Base-by-base conservation (phyloP, 2,329 filamentous ascomycete genomes). In the Hymenoscyphus fraxineus region DNA sequence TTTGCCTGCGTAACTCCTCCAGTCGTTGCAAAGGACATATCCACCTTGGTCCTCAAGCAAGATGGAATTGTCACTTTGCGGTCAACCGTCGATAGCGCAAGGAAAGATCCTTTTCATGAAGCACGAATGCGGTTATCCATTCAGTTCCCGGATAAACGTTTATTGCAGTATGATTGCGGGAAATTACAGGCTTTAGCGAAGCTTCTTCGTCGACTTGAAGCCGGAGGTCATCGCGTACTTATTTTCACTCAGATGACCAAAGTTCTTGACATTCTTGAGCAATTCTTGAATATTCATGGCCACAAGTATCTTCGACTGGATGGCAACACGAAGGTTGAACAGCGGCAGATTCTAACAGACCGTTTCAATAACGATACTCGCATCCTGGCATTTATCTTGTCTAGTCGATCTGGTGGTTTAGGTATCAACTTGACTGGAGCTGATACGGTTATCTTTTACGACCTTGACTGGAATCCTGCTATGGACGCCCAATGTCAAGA, bases 201-300 rank as follows among this genome's bases (percentile, higher is more conserved):
- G 66, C 83, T 99, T 1, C 83, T 99, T 15, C 90, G 95, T 10
- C 88, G 90, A 67, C 83, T 99, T 7, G 93, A 98, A 78, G 86
- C 91, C 2, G 93, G 92, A 47, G 93, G 93, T 1, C 95, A 98
- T 73, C 91, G 96, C 7, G 95, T 93, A 10, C 82, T 99, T 60
- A 99, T 99, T 75, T 99, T 99, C 77, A 98, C 96, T 0, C 95
- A 99, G 74, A 99, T 99, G 95, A 98, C 95, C 58, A 97, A 96
- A 76, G 95, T 98, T 57, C 83, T 99, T 19, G 94, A 99, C 76
- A 96, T 99, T 63, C 83, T 99, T 2, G 95, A 99, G 76, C 93
- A 95, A 71, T 99, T 99, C 75, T 85, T 99, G 70, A 98, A 97
- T 74, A 97, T 99, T 60, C 94, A 99, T 73, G 94, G 94, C 0